phyloP scores from a whole-genome alignment of 139 green algal species.

The Choricystis sp. region DNA sequence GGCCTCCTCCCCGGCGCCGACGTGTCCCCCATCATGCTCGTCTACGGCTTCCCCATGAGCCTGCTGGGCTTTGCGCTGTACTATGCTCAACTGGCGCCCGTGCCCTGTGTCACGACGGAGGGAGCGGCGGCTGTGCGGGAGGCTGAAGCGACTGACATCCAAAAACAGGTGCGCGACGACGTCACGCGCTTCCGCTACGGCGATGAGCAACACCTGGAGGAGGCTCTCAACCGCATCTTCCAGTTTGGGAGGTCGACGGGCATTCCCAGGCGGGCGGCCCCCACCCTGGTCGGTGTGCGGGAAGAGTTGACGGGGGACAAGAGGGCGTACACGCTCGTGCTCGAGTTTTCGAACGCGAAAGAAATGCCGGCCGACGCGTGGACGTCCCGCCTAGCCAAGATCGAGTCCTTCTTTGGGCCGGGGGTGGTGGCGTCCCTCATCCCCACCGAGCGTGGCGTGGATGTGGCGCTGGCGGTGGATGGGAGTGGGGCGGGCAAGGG shows the following conservation, averaged over 20 bases:
- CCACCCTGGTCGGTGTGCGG: constrained; percentile 57
- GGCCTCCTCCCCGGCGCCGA: constrained; percentile 70
- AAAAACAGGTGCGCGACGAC: constrained; percentile 80
- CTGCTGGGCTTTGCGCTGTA: constrained; percentile 87
- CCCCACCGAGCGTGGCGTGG: constrained; percentile 28
- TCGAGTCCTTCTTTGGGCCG: constrained; percentile 86
- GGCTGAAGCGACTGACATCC: constrained; percentile 81
- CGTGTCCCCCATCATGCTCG: constrained; percentile 75
- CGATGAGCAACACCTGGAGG: constrained; percentile 96
- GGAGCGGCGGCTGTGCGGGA: constrained; percentile 57
- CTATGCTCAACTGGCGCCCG: constrained; percentile 71
- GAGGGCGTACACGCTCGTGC: constrained; percentile 21
- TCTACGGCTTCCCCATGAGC: constrained; percentile 92
- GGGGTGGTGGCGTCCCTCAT: constrained; percentile 43
- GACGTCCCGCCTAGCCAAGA: constrained; percentile 52
- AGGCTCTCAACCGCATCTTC: constrained; percentile 88
- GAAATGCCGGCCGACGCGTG: constrained; percentile 44
- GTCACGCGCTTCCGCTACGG: constrained; percentile 72
- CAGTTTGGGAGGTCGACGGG: constrained; percentile 42
- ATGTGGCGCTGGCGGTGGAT: constrained; percentile 59
- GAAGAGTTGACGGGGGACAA: constrained; percentile 49
- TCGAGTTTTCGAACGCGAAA: constrained; percentile 68
- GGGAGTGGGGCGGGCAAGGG: constrained; percentile 45
- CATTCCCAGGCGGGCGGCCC: constrained; percentile 46
- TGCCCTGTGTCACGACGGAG: constrained; percentile 43